These are phyloP conservation scores for Elymus sibiricus DNA, from an alignment of 176 grass and related monocot genomes.

Conservation along the genomic window DNA sequence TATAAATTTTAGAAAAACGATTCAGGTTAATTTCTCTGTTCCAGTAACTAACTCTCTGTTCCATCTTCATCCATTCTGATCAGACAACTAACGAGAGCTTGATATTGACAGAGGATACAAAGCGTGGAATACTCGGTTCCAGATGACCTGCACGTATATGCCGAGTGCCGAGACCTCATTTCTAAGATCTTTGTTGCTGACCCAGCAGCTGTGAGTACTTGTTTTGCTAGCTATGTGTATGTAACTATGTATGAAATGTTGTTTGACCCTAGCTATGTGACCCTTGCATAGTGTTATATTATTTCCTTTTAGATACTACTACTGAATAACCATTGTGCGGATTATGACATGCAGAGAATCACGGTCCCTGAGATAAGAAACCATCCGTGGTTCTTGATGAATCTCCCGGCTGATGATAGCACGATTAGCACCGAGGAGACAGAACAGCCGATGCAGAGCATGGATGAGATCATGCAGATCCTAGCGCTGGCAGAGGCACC, in stretches of 20 bases:
- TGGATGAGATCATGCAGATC: conserved; percentile 91
- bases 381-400: conserved; percentile 79
- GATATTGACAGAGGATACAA: conserved; percentile 67
- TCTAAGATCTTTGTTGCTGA: conserved; percentile 75
- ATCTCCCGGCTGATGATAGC: conserved; percentile 69
- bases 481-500: conserved; percentile 52
- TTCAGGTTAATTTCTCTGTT: conserved; percentile 54
- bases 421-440: conserved; percentile 65
- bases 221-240: not conserved
- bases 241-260: not conserved
- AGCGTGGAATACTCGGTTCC: conserved; percentile 91
- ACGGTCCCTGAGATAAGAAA: conserved; percentile 73
- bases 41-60: not conserved
- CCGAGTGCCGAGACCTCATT: conserved; percentile 71
- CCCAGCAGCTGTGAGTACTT: conserved; percentile 62
- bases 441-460: conserved; percentile 73
- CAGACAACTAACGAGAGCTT: not conserved
- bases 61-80: not conserved
- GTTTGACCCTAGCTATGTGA: too few species aligned
- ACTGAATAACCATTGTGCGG: not conserved
- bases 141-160: conserved; percentile 73
- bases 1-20: conserved; percentile 81
- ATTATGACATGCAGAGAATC: conserved; percentile 50
- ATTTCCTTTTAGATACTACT: not conserved
- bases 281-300: not conserved